Conservation (phyloP, 2,329 filamentous ascomycete species). For the Colletotrichum tanaceti region DNA sequence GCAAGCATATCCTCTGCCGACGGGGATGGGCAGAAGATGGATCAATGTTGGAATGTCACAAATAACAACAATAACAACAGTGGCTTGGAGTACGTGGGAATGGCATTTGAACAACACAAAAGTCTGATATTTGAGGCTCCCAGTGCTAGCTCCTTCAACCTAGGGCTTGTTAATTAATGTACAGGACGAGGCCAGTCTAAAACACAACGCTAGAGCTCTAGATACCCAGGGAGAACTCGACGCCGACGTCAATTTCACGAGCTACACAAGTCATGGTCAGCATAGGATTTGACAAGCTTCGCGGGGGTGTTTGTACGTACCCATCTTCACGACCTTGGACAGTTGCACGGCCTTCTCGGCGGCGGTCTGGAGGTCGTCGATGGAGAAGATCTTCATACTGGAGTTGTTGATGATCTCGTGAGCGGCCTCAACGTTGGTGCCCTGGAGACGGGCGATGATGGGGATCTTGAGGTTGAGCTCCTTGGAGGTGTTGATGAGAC, state of each 20-base stretch:
- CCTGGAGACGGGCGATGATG: conserved; percentile 96
- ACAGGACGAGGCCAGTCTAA: conserved; percentile 40
- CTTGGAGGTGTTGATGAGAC: conserved; percentile 94
- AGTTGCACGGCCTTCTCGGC: conserved; percentile 99
- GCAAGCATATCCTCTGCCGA: no score
- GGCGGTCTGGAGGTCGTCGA: conserved; percentile 95
- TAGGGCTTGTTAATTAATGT: conserved; percentile 42
- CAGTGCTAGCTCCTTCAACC: conserved; percentile 31
- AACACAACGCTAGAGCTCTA: conserved; percentile 59
- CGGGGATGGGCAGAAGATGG: not conserved
- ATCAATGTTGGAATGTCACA: not conserved
- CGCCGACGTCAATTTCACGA: conserved; percentile 95
- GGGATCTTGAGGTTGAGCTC: conserved; percentile 95
- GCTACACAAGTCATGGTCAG: conserved; percentile 60
- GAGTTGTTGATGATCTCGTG: conserved; percentile 96
- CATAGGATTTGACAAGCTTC: conserved; percentile 21
- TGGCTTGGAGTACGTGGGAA: not conserved
- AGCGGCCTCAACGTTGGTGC: conserved; percentile 96
- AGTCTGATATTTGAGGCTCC: conserved; percentile 17
- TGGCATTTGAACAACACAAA: conserved; percentile 22
- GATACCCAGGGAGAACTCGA: conserved; percentile 95
- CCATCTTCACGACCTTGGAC: conserved; percentile 99
- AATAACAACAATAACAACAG: no score
- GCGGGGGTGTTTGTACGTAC: conserved; percentile 61
- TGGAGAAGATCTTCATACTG: conserved; percentile 99